phyloP scores from a whole-genome alignment of 2,329 filamentous ascomycete genomes.

The Neurospora sp. region DNA sequence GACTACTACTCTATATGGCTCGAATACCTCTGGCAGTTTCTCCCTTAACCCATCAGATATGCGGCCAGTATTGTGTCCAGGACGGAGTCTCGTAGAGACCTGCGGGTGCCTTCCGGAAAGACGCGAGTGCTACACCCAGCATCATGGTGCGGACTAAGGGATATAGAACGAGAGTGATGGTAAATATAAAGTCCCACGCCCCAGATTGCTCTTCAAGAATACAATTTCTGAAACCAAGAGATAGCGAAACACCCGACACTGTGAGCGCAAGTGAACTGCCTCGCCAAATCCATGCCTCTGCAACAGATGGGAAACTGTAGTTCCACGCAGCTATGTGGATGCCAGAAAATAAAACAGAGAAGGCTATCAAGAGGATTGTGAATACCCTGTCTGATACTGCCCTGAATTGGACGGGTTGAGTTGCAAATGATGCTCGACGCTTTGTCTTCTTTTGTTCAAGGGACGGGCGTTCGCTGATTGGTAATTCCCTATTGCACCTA shows the following conservation, averaged over 20 bases:
- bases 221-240: too few species aligned
- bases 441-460: background rate
- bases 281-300: background rate
- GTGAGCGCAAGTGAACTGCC: background rate
- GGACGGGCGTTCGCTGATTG: too few species aligned
- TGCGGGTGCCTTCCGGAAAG: background rate
- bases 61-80: background rate
- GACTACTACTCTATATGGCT: accelerated
- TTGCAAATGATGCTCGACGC: background rate
- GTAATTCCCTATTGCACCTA: too few species aligned
- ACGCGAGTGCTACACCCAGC: accelerated
- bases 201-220: too few species aligned
- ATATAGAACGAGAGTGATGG: background rate
- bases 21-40: background rate
- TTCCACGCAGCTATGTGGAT: background rate
- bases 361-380: too few species aligned
- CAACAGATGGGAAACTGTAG: background rate
- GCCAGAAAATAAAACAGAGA: background rate
- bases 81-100: background rate
- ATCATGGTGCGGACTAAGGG: background rate
- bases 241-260: background rate
- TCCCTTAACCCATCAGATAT: background rate
- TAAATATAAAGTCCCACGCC: too few species aligned
- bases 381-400: too few species aligned
- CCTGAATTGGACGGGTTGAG: background rate